Evolutionary conservation across 1,284 basidiomycete genomes (phyloP), one percentile per base, ranked within the genome.

Genomic region (Anthracocystis setariae): DNA sequence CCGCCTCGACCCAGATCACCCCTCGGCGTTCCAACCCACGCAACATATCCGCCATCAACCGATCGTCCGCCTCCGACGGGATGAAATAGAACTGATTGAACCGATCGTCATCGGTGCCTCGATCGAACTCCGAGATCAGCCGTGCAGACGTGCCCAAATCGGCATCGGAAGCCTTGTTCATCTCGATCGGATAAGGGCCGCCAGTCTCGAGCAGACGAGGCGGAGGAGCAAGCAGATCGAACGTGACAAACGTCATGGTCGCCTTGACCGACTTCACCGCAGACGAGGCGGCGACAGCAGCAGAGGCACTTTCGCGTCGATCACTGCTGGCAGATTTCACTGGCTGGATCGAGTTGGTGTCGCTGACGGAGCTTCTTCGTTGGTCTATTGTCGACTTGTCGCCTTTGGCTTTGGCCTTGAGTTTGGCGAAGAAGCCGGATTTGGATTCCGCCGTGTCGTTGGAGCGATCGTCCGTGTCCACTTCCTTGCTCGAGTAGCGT

Each of bases 171-270:
- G 54, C 56, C 18, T 65, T 66, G 60, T 73, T 73, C 65, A 68
- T 65, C 46, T 73, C 70, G 27, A 54, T 27, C 3, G 70, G 70
- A n/a, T 68, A 73, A 0, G 65, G 70, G 1, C 69, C 69, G 8
- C 56, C 48, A 0, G 63, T 55, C 27, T 73, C 65, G 13, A 65
- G 27, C 23, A 73, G 46, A 7, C 70, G 56, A 3, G 60, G 46
- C 1, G 65, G 70, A 21, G 70, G 70, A 1, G 65, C 56, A 15
- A 73, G 65, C 27, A 67, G 43, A 24, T 73, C 70, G 39, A 73
- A 40, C n/a, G 65, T 73, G 0, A 60, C 64, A 51, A 55, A 73
- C 3, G 60, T 46, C 70, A 73, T 68, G 15, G 45, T n/a, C 12
- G 53, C 25, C 15, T 64, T 52, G 43, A 73, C 57, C 23, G 48